A percentile compares a stretch with the other conserved stretches of the same genome.
Evolutionary conservation across 805 yeast genomes (phyloP).

Genomic region (Starmerella sirachaensis): DNA sequence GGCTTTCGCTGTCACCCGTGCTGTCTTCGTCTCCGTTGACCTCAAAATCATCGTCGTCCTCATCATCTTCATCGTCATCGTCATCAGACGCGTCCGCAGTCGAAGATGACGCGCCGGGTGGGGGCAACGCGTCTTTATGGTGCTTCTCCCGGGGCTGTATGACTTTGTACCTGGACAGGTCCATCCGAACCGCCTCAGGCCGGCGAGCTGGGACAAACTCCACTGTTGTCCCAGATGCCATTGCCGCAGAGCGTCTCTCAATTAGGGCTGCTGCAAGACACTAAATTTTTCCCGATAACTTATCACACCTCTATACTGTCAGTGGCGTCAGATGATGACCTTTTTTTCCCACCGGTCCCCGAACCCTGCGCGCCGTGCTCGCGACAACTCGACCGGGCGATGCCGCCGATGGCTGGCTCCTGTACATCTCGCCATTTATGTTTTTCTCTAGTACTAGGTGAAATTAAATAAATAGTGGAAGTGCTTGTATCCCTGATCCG

Average conservation of each 20-base stretch:
- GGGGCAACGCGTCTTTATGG: background rate
- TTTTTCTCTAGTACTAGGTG: no score
- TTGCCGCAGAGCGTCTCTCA: background rate
- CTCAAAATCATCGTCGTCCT: conserved; percentile 4
- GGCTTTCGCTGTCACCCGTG: conserved; percentile 3
- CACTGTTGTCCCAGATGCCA: conserved; percentile 16
- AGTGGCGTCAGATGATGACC: no score
- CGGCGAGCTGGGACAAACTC: conserved; percentile 48
- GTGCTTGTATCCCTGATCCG: no score
- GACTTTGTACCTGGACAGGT: conserved; percentile 11
- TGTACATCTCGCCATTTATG: no score
- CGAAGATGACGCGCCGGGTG: background rate
- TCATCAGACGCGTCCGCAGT: background rate
- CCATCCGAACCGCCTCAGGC: conserved; percentile 34
- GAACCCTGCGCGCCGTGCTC: no score
- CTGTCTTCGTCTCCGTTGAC: conserved; percentile 5
- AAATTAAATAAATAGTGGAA: no score
- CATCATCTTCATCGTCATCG: conserved; percentile 1
- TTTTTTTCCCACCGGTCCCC: no score
- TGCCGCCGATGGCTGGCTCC: no score
- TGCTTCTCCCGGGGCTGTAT: conserved; percentile 3
- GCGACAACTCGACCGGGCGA: no score
- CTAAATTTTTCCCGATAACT: no score
- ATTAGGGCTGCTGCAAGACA: no score
- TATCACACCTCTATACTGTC: no score